phyloP scores from a whole-genome alignment of 495 filamentous ascomycete genomes.

The Delitschia confertaspora region DNA sequence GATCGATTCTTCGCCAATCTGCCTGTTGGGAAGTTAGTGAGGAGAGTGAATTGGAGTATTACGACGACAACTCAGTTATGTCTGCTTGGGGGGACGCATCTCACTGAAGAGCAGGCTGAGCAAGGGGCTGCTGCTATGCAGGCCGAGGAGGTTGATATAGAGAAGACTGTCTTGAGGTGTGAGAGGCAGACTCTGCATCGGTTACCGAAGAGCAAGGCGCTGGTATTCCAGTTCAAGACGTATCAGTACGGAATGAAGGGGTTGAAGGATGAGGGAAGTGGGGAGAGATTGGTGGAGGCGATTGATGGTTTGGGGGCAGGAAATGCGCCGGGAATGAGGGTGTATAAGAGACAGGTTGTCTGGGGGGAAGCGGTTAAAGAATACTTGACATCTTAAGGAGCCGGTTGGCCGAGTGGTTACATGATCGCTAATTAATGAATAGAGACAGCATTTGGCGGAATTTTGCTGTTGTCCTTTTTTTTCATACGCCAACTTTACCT shows the following conservation, averaged over 20 bases:
- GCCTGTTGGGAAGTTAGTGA: conserved; percentile 46
- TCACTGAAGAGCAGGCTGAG: conserved; percentile 34
- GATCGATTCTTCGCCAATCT: conserved; percentile 61
- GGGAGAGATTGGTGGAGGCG: conserved; percentile 53
- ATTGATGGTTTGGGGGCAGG: conserved; percentile 65
- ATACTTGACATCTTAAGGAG: conserved; percentile 43
- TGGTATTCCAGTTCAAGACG: conserved; percentile 74
- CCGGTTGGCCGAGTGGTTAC: no score
- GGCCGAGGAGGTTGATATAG: conserved; percentile 43
- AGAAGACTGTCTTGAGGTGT: conserved; percentile 52
- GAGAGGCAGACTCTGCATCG: conserved; percentile 74
- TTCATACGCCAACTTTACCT: no score
- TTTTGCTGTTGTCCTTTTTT: no score
- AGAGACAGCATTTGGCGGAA: no score
- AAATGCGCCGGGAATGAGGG: conserved; percentile 57
- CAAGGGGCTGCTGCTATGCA: conserved; percentile 37
- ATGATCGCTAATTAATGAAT: no score
- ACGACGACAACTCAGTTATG: conserved; percentile 51
- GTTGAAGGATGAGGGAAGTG: conserved; percentile 61
- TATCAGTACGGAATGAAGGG: conserved; percentile 61
- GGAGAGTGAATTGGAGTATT: conserved; percentile 57
- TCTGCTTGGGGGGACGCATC: conserved; percentile 44
- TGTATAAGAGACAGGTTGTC: conserved; percentile 58
- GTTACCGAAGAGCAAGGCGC: conserved; percentile 52
- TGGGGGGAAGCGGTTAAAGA: conserved; percentile 57